Conservation (phyloP, 352 stramenopile species). For the Sclerospora graminicola region DNA sequence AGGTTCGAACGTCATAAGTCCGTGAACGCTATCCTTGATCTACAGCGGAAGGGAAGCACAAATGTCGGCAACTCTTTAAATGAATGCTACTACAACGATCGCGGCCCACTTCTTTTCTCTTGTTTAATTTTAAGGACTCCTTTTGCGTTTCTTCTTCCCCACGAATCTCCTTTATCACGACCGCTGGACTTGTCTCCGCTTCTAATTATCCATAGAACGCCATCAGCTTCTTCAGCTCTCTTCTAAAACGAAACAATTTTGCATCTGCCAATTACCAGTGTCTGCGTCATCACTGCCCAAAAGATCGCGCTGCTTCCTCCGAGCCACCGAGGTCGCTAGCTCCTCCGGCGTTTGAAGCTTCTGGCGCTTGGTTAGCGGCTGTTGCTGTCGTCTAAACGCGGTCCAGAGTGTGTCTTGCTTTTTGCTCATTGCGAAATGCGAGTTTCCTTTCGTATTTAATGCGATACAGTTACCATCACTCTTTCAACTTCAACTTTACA, state of each 20-base stretch:
- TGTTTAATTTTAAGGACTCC: slow-evolving; percentile 20
- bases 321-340: not conserved
- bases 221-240: slow-evolving; percentile 8
- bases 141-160: not conserved
- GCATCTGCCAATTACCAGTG: slow-evolving; percentile 30
- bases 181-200: not conserved
- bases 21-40: slow-evolving; percentile 79
- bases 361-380: slow-evolving; percentile 15
- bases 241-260: slow-evolving; percentile 36
- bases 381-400: slow-evolving; percentile 27
- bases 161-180: not conserved
- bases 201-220: not conserved
- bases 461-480: slow-evolving; percentile 1
- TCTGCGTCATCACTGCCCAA: slow-evolving; percentile 9
- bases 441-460: slow-evolving; percentile 15
- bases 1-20: slow-evolving; percentile 65
- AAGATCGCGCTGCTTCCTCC: slow-evolving; percentile 5
- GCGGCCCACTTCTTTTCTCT: slow-evolving; percentile 37
- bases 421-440: slow-evolving; percentile 22
- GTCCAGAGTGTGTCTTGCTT: slow-evolving; percentile 38
- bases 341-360: slow-evolving; percentile 11
- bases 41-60: slow-evolving; percentile 7
- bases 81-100: not conserved
- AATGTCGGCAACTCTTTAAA: not conserved
- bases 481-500: not conserved